Conservation (phyloP, 1,139 yeast genomes). For the Sugiyamaella xylanicola region DNA sequence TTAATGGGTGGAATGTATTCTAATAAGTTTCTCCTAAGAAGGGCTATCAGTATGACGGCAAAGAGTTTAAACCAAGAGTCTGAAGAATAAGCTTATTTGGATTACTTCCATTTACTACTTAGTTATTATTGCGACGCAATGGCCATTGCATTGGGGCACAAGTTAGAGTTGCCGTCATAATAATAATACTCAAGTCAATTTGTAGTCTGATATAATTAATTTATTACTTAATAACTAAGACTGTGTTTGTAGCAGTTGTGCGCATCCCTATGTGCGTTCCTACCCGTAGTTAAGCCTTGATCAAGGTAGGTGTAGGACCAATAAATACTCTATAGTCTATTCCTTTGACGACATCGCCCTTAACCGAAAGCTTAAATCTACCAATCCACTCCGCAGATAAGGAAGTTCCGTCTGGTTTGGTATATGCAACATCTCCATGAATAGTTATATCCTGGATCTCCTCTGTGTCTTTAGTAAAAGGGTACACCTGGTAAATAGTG, state of each 20-base stretch:
- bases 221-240: not conserved
- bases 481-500: slow-evolving; percentile 16
- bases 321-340: slow-evolving; percentile 7
- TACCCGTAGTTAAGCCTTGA: not conserved
- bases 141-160: not conserved
- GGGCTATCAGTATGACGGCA: slow-evolving; percentile 20
- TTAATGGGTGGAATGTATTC: slow-evolving; percentile 43
- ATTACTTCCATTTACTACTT: not conserved
- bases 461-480: slow-evolving; percentile 15
- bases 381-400: slow-evolving; percentile 13
- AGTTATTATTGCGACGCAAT: not conserved
- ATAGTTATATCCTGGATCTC: slow-evolving; percentile 17
- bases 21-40: slow-evolving; percentile 7
- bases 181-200: too few species aligned
- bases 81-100: slow-evolving; percentile 3
- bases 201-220: too few species aligned
- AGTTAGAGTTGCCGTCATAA: not conserved
- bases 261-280: too few species aligned
- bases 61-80: slow-evolving; percentile 17
- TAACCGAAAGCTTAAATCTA: slow-evolving; percentile 6
- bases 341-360: slow-evolving; percentile 3
- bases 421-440: slow-evolving; percentile 17
- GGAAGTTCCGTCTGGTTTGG: slow-evolving; percentile 10
- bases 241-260: not conserved
- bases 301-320: slow-evolving; percentile 10